Conservation (phyloP, 2,329 filamentous ascomycete species). For the Achaetomium macrosporum region DNA sequence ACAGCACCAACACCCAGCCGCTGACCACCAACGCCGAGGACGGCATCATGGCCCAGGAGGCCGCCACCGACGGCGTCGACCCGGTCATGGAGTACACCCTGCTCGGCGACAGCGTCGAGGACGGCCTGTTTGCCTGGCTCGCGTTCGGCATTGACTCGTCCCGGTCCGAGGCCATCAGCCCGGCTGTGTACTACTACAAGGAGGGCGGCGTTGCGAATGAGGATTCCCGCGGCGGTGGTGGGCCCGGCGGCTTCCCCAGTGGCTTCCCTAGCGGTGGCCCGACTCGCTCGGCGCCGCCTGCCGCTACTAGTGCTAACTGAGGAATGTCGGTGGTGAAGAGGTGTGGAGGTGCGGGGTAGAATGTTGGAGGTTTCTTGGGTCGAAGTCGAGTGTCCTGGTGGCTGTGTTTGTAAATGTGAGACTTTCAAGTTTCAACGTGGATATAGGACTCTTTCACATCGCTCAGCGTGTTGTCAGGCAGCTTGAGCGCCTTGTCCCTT, state of each 20-base stretch:
- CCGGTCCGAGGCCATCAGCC: conserved; percentile 21
- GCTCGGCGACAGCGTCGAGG: conserved; percentile 46
- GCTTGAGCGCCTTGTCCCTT: too few species aligned
- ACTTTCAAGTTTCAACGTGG: too few species aligned
- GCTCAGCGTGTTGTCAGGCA: too few species aligned
- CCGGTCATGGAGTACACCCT: conserved; percentile 48
- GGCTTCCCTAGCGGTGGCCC: neutral
- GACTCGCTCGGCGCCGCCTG: too few species aligned
- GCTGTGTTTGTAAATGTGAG: too few species aligned
- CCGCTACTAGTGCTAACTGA: too few species aligned
- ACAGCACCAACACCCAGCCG: conserved; percentile 40
- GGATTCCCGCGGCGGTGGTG: conserved; percentile 3
- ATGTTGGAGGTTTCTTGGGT: too few species aligned
- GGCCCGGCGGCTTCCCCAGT: conserved; percentile 10
- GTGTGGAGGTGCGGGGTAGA: too few species aligned
- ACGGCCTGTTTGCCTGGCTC: conserved; percentile 52
- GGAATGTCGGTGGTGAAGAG: too few species aligned
- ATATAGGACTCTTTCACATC: too few species aligned
- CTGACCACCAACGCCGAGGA: conserved; percentile 35
- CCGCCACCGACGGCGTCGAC: conserved; percentile 25
- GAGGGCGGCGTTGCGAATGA: conserved; percentile 31
- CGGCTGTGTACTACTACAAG: conserved; percentile 31
- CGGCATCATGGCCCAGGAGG: conserved; percentile 26
- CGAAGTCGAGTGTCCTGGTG: too few species aligned
- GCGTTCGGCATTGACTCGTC: conserved; percentile 43